Evolutionary conservation across 2,329 filamentous ascomycete species (phyloP).

Genomic region (Coniochaeta prunicola): DNA sequence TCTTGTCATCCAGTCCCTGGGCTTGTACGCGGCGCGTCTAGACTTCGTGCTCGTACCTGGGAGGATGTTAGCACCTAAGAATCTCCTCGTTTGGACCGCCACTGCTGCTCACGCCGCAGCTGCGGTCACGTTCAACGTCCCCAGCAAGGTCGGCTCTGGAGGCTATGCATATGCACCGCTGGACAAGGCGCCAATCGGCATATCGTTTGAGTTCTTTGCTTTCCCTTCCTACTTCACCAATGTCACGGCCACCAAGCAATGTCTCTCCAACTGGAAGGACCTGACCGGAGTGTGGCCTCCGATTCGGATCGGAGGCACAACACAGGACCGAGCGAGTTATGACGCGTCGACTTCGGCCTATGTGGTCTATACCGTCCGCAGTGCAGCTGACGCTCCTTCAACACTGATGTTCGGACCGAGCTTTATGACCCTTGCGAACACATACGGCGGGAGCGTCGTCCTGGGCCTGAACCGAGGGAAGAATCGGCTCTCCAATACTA

Average conservation of each 20-base stretch:
- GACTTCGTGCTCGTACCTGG: no score
- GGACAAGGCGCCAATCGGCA: constrained; percentile 14
- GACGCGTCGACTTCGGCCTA: constrained; percentile 34
- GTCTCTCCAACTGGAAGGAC: constrained; percentile 42
- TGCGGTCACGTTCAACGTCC: constrained; percentile 12
- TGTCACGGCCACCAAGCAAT: constrained; percentile 41
- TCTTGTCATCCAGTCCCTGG: not conserved
- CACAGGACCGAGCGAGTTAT: constrained; percentile 47
- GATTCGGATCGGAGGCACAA: constrained; percentile 51
- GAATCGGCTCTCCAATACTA: constrained; percentile 45
- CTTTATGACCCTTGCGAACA: constrained; percentile 41
- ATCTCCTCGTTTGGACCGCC: not conserved
- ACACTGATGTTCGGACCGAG: constrained; percentile 43
- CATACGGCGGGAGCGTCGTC: constrained; percentile 41
- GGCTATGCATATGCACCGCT: constrained; percentile 12
- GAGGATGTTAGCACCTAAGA: not conserved
- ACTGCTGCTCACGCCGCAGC: not conserved
- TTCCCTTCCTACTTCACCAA: constrained; percentile 48
- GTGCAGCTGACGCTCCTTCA: constrained; percentile 37
- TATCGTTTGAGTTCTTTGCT: constrained; percentile 46
- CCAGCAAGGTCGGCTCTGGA: constrained; percentile 8
- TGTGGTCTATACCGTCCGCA: constrained; percentile 43
- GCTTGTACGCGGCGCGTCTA: no score
- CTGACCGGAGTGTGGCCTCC: constrained; percentile 44
- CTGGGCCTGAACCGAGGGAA: constrained; percentile 47